Conservation (phyloP, 2,329 filamentous ascomycete genomes). For the Calonectria crousiana region DNA sequence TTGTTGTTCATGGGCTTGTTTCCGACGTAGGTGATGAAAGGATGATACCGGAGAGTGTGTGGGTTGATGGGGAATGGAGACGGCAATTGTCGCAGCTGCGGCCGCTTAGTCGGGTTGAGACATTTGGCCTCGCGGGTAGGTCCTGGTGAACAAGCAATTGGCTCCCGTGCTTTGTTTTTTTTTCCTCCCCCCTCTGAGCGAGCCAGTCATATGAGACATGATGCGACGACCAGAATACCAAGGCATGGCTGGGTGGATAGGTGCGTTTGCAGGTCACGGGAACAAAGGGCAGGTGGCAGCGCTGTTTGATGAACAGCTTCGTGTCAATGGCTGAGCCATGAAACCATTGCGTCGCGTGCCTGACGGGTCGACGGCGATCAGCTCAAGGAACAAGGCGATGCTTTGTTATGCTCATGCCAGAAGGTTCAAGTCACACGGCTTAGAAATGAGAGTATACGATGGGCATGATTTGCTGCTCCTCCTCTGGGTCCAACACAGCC, state of each 20-base stretch:
- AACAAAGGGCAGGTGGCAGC: background rate
- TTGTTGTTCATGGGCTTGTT: constrained; percentile 1
- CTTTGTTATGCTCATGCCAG: constrained; percentile 11
- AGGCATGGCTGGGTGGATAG: background rate
- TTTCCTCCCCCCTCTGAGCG: background rate
- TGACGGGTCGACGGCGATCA: background rate
- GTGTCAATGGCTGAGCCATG: background rate
- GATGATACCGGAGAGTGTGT: background rate
- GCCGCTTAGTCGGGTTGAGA: background rate
- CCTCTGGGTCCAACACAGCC: constrained; percentile 4
- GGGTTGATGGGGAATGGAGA: background rate
- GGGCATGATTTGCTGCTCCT: constrained; percentile 8
- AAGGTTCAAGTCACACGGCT: background rate
- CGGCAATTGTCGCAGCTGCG: constrained; percentile 7
- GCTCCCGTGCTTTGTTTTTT: background rate
- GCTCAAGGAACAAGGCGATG: background rate
- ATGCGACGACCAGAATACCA: background rate
- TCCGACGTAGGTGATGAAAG: background rate
- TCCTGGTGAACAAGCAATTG: background rate
- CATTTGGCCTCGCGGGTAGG: background rate
- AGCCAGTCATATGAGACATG: background rate
- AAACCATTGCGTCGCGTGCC: background rate
- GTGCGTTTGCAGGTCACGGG: background rate
- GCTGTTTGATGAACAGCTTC: background rate
- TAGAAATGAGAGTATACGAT: constrained; percentile 9